These are phyloP conservation scores for Penicillium longicatenatum DNA, from an alignment of 495 filamentous ascomycete genomes.

Conservation along the genomic window DNA sequence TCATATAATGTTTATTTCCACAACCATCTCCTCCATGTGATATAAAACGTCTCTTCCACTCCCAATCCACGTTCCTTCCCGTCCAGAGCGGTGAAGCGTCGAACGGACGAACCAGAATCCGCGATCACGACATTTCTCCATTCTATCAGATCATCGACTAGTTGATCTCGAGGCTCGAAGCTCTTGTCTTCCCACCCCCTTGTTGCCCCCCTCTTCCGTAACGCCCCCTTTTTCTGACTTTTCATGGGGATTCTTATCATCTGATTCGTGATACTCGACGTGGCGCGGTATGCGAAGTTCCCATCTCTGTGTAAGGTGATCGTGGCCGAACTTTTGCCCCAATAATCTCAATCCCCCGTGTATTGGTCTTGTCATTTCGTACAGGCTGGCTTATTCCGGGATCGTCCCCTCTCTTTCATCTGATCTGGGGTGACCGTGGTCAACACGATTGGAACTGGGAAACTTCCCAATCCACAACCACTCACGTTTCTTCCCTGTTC, in stretches of 20 bases:
- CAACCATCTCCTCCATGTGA: not conserved
- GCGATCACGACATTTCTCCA: slow-evolving; percentile 56
- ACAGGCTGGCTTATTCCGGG: slow-evolving; percentile 8
- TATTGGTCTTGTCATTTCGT: not conserved
- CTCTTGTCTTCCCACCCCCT: not conserved
- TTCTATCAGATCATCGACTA: slow-evolving; percentile 52
- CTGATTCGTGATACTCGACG: slow-evolving; percentile 19
- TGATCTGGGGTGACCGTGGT: slow-evolving; percentile 31
- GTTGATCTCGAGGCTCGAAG: slow-evolving; percentile 22
- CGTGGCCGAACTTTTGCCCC: slow-evolving; percentile 5
- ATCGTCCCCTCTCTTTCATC: slow-evolving; percentile 17
- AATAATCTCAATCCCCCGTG: slow-evolving; percentile 6
- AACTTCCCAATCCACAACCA: not conserved
- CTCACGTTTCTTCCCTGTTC: not conserved
- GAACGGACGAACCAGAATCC: slow-evolving; percentile 32
- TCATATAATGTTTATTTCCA: not conserved
- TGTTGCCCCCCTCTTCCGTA: slow-evolving; percentile 2
- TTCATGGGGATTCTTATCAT: not conserved
- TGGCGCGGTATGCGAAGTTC: slow-evolving; percentile 36
- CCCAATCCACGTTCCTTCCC: not conserved
- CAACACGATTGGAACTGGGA: not conserved
- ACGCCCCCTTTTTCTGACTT: slow-evolving; percentile 10
- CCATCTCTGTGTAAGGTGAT: slow-evolving; percentile 5
- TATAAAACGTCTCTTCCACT: not conserved
- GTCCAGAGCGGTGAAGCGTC: slow-evolving; percentile 4